phyloP scores from a whole-genome alignment of 495 filamentous ascomycete species.

The Penicillium fimorum region DNA sequence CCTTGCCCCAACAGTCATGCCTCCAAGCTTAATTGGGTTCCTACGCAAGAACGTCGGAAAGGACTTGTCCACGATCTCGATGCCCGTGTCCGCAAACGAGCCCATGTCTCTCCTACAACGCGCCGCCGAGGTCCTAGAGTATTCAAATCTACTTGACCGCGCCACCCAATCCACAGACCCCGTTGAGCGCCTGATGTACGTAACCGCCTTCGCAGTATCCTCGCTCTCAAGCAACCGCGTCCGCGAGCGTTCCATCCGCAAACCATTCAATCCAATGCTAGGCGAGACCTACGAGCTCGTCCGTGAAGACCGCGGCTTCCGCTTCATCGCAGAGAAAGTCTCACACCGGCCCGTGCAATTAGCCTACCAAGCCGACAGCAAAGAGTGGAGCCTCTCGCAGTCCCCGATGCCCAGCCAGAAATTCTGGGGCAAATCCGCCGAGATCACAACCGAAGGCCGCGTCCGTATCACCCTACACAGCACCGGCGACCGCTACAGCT shows the following conservation, averaged over 20 bases:
- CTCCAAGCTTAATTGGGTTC: constrained; percentile 89
- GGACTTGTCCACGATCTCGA: constrained; percentile 90
- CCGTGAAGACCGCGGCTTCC: constrained; percentile 82
- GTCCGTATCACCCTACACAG: constrained; percentile 70
- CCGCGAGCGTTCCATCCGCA: constrained; percentile 88
- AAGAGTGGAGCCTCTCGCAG: constrained; percentile 80
- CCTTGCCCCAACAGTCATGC: constrained; percentile 65
- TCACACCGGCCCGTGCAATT: constrained; percentile 87
- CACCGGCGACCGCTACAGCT: constrained; percentile 75
- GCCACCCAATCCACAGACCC: constrained; percentile 58
- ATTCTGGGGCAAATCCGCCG: constrained; percentile 96
- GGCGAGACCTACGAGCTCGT: constrained; percentile 95
- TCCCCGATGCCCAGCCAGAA: constrained; percentile 87
- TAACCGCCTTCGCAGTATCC: constrained; percentile 89
- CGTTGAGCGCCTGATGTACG: constrained; percentile 71
- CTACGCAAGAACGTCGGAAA: constrained; percentile 97
- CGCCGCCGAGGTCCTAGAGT: constrained; percentile 84
- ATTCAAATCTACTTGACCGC: constrained; percentile 76
- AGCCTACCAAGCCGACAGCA: constrained; percentile 86
- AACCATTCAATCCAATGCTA: constrained; percentile 97
- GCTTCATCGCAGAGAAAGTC: constrained; percentile 90
- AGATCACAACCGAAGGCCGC: constrained; percentile 87
- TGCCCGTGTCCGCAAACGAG: constrained; percentile 97
- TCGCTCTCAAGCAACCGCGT: constrained; percentile 74
- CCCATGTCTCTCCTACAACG: constrained; percentile 86